Percentiles rank a stretch among this genome's conserved stretches.
phyloP scores from a whole-genome alignment of 768 basidiomycete genomes.

The Tulasnella sp. region DNA sequence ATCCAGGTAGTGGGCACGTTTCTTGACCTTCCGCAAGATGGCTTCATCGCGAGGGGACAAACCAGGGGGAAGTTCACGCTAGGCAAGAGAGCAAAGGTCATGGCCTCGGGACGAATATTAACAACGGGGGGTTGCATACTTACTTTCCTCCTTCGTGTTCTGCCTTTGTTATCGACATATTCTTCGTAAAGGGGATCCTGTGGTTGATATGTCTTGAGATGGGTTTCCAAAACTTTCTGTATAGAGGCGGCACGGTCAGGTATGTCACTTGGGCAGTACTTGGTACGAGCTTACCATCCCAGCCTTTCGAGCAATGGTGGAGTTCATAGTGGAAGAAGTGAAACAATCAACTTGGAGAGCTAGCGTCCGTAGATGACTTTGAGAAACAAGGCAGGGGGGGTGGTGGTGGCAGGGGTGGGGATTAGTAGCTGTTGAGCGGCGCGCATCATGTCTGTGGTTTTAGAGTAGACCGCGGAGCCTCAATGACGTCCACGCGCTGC shows the following conservation, averaged over 20 bases:
- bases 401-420: no score
- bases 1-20: slow-evolving; percentile 50
- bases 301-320: slow-evolving; percentile 18
- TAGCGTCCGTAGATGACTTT: no score
- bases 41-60: slow-evolving; percentile 62
- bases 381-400: no score
- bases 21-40: slow-evolving; percentile 61
- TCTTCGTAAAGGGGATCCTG: slow-evolving; percentile 63
- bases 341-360: no score
- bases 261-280: not conserved
- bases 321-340: slow-evolving; percentile 17
- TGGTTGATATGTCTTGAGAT: slow-evolving; percentile 55
- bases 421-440: no score
- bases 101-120: not conserved
- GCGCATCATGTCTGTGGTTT: no score
- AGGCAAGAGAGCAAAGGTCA: not conserved
- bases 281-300: slow-evolving; percentile 18
- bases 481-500: no score
- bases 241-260: not conserved
- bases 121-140: not conserved
- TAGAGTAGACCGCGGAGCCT: no score
- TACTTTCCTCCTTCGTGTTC: not conserved
- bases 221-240: slow-evolving; percentile 44
- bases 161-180: slow-evolving; percentile 34
- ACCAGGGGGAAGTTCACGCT: slow-evolving; percentile 64